phyloP scores from a whole-genome alignment of 2,329 filamentous ascomycete species.

The Phaeomoniella chlamydospora region DNA sequence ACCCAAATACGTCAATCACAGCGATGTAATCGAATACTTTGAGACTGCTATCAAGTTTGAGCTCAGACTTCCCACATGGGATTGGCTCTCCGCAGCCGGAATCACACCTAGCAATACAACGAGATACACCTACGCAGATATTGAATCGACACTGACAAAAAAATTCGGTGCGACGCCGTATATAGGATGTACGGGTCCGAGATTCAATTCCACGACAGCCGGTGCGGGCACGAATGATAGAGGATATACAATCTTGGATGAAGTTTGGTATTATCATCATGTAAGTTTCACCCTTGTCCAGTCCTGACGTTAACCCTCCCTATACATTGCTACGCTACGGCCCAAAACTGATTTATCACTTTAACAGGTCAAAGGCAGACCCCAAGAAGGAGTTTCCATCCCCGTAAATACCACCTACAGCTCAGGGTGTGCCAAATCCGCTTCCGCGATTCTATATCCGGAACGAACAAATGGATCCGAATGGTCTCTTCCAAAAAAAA shows the following conservation, averaged over 20 bases:
- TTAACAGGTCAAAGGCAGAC: no score
- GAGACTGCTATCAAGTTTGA: conserved; percentile 45
- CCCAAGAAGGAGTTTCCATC: no score
- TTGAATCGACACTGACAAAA: conserved; percentile 35
- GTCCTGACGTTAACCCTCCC: no score
- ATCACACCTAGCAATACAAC: conserved; percentile 47
- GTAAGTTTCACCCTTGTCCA: no score
- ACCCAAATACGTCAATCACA: conserved; percentile 38
- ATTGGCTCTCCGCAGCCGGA: conserved; percentile 39
- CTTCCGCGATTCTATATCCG: no score
- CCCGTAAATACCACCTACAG: no score
- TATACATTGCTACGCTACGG: no score
- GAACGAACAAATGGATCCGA: no score
- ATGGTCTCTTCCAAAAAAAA: no score
- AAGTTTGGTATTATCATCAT: conserved; percentile 57
- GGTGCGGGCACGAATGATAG: conserved; percentile 40
- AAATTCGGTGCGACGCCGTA: conserved; percentile 43
- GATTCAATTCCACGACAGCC: conserved; percentile 45
- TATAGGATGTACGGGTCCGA: conserved; percentile 45
- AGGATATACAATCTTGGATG: conserved; percentile 41
- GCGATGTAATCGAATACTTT: conserved; percentile 51
- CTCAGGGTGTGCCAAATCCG: no score
- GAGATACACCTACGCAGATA: conserved; percentile 35
- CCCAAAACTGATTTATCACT: no score
- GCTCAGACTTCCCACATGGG: conserved; percentile 42